Evolutionary conservation across 306 rosid species (phyloP).

Genomic region (Albizia julibrissin): DNA sequence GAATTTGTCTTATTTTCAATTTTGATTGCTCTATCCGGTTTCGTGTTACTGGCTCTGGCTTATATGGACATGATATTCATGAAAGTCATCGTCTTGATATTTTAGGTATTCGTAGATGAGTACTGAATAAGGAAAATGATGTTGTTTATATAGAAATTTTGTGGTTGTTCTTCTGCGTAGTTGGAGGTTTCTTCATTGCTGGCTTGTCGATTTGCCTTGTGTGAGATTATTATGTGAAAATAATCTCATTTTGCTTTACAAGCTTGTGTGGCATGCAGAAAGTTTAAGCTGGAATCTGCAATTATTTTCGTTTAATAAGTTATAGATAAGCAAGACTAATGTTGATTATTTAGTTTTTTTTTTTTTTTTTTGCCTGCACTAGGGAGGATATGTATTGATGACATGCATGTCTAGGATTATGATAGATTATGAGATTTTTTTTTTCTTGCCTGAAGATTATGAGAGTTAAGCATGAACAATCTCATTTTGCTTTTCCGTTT

Average conservation of each 20-base stretch:
- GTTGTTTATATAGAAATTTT: neutral
- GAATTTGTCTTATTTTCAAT: constrained; percentile 4
- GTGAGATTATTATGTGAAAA: constrained; percentile 7
- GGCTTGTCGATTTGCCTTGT: neutral
- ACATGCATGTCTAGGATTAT: neutral
- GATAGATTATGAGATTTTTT: neutral
- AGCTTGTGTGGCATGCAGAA: neutral
- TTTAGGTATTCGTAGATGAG: neutral
- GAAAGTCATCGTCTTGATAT: constrained; percentile 15
- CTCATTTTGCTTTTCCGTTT: neutral
- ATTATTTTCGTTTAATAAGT: neutral
- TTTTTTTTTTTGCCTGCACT: neutral
- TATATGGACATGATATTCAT: constrained; percentile 2
- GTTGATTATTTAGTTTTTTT: constrained; percentile 4
- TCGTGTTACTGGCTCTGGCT: neutral
- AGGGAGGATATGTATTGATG: constrained; percentile 12
- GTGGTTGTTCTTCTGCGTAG: neutral
- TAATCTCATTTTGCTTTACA: neutral
- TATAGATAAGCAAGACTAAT: neutral
- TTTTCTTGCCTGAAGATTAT: neutral
- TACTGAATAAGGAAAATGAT: constrained; percentile 2
- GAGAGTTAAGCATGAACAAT: neutral
- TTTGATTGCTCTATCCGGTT: constrained; percentile 9
- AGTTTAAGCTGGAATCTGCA: neutral
- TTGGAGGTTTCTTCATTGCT: constrained; percentile 13